Evolutionary conservation across 495 filamentous ascomycete species (phyloP).

Genomic region (Xylaria nigripes): DNA sequence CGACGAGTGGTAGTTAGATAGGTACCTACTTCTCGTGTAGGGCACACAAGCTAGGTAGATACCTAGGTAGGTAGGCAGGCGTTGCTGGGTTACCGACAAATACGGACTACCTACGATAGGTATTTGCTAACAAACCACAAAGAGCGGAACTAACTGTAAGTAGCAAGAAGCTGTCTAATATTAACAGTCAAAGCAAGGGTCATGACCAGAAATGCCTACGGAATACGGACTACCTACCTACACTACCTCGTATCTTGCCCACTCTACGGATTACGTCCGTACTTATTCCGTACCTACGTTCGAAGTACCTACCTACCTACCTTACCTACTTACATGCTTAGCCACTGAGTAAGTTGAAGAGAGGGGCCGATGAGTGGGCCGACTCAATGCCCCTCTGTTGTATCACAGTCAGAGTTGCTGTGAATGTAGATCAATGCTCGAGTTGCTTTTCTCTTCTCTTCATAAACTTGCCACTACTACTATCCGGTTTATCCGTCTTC

Average conservation of each 20-base stretch:
- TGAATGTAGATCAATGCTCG: neutral
- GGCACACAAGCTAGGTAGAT: neutral
- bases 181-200: neutral
- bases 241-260: too few species aligned
- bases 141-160: neutral
- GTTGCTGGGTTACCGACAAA: neutral
- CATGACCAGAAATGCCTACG: neutral
- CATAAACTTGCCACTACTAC: too few species aligned
- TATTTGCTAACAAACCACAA: too few species aligned
- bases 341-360: too few species aligned
- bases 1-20: too few species aligned
- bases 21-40: neutral
- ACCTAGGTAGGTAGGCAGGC: too few species aligned
- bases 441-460: neutral
- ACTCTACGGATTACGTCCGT: too few species aligned
- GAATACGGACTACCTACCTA: too few species aligned
- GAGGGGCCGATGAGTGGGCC: neutral
- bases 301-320: too few species aligned
- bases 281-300: too few species aligned
- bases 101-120: neutral
- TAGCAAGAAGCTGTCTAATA: neutral
- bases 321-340: too few species aligned
- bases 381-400: neutral
- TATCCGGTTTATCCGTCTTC: too few species aligned
- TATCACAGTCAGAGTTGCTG: neutral